phyloP scores from a whole-genome alignment of 331 rosid genomes.

The Quercus phellos region DNA sequence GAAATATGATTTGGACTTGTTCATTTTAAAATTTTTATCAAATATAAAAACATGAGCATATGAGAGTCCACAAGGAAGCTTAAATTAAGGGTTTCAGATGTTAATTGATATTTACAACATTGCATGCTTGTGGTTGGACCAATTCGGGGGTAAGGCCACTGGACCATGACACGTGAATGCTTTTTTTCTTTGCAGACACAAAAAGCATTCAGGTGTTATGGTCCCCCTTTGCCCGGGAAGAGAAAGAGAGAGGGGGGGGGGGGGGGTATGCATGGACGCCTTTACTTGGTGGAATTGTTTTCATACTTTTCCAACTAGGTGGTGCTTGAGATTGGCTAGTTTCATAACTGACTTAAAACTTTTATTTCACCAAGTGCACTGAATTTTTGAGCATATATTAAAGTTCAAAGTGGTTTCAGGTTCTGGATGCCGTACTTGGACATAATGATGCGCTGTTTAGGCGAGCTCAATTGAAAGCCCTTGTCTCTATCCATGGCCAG shows the following conservation, averaged over 20 bases:
- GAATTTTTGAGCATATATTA: background rate
- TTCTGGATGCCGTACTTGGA: constrained; percentile 72
- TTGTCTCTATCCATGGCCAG: constrained; percentile 81
- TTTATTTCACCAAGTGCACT: background rate
- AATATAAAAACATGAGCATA: background rate
- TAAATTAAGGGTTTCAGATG: background rate
- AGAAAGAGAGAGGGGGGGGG: accelerated
- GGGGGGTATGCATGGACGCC: background rate
- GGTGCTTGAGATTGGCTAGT: background rate
- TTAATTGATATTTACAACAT: background rate
- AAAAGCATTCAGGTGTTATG: no score
- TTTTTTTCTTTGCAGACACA: background rate
- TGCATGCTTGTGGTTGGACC: background rate
- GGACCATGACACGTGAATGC: background rate
- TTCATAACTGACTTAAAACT: background rate
- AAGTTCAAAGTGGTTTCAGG: constrained; percentile 35
- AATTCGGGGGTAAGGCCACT: background rate
- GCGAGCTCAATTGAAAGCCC: constrained; percentile 91
- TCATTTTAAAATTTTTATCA: background rate
- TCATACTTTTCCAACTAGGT: background rate
- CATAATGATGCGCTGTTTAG: constrained; percentile 88
- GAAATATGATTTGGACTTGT: background rate
- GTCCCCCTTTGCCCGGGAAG: no score
- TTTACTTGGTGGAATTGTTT: background rate
- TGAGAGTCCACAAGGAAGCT: background rate